Conservation (phyloP, 1,284 basidiomycete genomes). For the Sphaerobolus stellatus region DNA sequence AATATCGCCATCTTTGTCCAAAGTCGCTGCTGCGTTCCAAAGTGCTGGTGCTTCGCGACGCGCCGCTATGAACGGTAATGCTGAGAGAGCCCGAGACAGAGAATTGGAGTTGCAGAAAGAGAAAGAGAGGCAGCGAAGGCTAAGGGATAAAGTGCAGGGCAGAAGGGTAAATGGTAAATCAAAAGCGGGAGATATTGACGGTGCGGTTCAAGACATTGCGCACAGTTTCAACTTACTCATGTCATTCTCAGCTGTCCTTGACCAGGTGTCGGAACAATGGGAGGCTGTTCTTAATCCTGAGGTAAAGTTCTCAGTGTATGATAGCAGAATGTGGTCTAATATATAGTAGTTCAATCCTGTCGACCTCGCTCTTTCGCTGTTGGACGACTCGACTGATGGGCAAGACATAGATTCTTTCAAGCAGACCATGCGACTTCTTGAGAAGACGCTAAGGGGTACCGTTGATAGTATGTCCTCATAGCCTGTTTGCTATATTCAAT, state of each 20-base stretch:
- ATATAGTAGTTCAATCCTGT: slow-evolving; percentile 81
- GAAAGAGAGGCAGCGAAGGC: slow-evolving; percentile 59
- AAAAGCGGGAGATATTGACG: slow-evolving; percentile 72
- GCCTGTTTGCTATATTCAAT: slow-evolving; percentile 3
- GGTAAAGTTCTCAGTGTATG: slow-evolving; percentile 45
- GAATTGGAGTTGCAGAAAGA: slow-evolving; percentile 57
- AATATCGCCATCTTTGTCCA: too few species aligned
- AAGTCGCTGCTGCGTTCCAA: too few species aligned
- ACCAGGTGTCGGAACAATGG: slow-evolving; percentile 87
- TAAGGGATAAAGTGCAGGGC: slow-evolving; percentile 64
- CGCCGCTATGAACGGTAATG: slow-evolving; percentile 52
- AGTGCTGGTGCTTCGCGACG: slow-evolving; percentile 55
- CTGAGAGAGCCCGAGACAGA: slow-evolving; percentile 42
- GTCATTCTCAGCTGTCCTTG: slow-evolving; percentile 63
- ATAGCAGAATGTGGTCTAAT: slow-evolving; percentile 12
- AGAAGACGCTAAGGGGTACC: slow-evolving; percentile 76
- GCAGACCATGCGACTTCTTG: slow-evolving; percentile 71
- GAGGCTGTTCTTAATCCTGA: slow-evolving; percentile 84
- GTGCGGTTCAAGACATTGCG: slow-evolving; percentile 49
- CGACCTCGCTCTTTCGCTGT: slow-evolving; percentile 82
- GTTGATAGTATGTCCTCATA: slow-evolving; percentile 62
- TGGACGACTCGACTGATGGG: slow-evolving; percentile 70
- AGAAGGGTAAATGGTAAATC: slow-evolving; percentile 51
- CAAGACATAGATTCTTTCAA: slow-evolving; percentile 76
- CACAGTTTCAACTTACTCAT: slow-evolving; percentile 4